These are phyloP conservation scores for Candida ipomoeae DNA, from an alignment of 805 yeast species.

Conservation along the genomic window DNA sequence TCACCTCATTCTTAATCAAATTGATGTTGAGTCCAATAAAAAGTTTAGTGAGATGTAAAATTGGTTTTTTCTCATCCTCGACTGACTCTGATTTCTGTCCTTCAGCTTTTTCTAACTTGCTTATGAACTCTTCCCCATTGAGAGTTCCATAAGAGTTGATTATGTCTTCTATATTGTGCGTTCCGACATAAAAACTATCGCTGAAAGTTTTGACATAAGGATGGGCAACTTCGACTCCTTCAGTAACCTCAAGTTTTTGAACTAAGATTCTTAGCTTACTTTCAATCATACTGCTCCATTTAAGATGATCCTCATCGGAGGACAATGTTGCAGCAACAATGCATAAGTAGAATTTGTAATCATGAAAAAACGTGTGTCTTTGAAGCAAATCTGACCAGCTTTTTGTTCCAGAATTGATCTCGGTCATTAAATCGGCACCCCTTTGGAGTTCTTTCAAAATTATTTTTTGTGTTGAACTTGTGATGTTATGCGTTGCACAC, in stretches of 20 bases:
- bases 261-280: conserved; percentile 79
- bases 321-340: conserved; percentile 74
- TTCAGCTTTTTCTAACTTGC: not conserved
- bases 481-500: conserved; percentile 98
- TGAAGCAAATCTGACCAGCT: conserved; percentile 73
- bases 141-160: conserved; percentile 61
- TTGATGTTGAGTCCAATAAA: conserved; percentile 70
- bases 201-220: conserved; percentile 77
- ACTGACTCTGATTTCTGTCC: not conserved
- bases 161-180: conserved; percentile 52
- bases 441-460: conserved; percentile 63
- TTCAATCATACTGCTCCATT: conserved; percentile 93
- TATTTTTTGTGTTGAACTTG: conserved; percentile 79
- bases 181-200: conserved; percentile 12
- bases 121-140: conserved; percentile 41
- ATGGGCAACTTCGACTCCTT: conserved; percentile 79
- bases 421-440: not conserved
- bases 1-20: not conserved
- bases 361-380: conserved; percentile 77
- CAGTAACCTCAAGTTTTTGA: conserved; percentile 72
- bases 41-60: conserved; percentile 36
- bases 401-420: not conserved
- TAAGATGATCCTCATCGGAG: conserved; percentile 73
- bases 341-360: conserved; percentile 82
- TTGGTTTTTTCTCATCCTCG: conserved; percentile 15